Evolutionary conservation across 768 basidiomycete species (phyloP).

Genomic region (Imleria badia): DNA sequence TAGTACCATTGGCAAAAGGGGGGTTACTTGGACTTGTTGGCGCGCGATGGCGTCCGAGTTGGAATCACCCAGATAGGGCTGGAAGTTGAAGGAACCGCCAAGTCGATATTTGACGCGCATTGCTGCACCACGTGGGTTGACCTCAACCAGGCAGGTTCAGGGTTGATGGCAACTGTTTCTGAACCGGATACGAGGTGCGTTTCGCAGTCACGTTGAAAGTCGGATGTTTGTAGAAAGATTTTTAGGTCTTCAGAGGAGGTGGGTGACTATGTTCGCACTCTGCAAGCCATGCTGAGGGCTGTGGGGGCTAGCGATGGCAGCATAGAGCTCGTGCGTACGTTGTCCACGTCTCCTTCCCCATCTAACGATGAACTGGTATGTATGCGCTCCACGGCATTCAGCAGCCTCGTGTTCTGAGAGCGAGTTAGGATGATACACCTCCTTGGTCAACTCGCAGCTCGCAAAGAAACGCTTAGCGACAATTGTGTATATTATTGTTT

Average conservation of each 20-base stretch:
- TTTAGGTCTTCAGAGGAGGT: slow-evolving; percentile 83
- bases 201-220: background rate
- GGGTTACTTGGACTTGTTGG: slow-evolving; percentile 53
- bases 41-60: slow-evolving; percentile 44
- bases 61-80: slow-evolving; percentile 93
- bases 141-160: slow-evolving; percentile 86
- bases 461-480: slow-evolving; percentile 52
- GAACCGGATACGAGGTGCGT: slow-evolving; percentile 80
- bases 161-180: slow-evolving; percentile 94
- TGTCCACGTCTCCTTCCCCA: background rate
- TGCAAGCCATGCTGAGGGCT: slow-evolving; percentile 79
- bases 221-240: background rate
- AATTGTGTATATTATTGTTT: slow-evolving; percentile 38
- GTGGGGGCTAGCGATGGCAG: slow-evolving; percentile 91
- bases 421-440: slow-evolving; percentile 81
- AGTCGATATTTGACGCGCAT: slow-evolving; percentile 62
- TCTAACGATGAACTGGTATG: slow-evolving; percentile 67
- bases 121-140: slow-evolving; percentile 66
- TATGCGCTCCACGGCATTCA: background rate
- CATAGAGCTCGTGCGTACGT: slow-evolving; percentile 83
- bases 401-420: background rate
- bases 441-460: slow-evolving; percentile 69
- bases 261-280: slow-evolving; percentile 75
- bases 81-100: slow-evolving; percentile 94
- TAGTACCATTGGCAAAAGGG: slow-evolving; percentile 79